Conservation (phyloP, 306 rosid species). For the Erythrophleum fordii region DNA sequence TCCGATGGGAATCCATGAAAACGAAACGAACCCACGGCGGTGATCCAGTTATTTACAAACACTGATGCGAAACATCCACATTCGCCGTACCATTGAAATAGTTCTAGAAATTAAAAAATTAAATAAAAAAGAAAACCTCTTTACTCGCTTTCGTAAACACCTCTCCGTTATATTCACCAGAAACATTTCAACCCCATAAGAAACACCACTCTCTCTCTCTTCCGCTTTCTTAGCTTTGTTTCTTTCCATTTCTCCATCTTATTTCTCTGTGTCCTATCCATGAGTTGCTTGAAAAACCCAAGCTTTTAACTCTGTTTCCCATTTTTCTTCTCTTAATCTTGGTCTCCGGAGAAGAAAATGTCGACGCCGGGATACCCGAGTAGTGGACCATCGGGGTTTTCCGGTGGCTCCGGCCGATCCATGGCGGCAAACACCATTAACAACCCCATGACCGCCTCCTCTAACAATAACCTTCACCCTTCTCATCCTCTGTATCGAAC, state of each 20-base stretch:
- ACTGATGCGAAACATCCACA: conserved; percentile 32
- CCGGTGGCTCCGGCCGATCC: conserved; percentile 55
- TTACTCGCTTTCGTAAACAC: conserved; percentile 24
- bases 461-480: conserved; percentile 23
- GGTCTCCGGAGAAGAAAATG: conserved; percentile 21
- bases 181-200: conserved; percentile 44
- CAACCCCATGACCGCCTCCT: conserved; percentile 17
- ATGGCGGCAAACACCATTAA: conserved; percentile 44
- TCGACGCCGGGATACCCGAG: conserved; percentile 75
- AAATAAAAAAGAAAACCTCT: neutral
- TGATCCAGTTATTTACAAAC: conserved; percentile 32
- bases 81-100: neutral
- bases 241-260: neutral
- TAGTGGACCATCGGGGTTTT: conserved; percentile 64
- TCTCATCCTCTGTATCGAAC: conserved; percentile 58
- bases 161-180: conserved; percentile 47
- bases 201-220: conserved; percentile 29
- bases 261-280: conserved; percentile 44
- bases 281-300: conserved; percentile 43
- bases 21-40: conserved; percentile 30
- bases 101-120: neutral
- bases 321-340: conserved; percentile 5
- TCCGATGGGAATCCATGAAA: neutral
- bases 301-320: conserved; percentile 40
- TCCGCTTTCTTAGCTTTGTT: neutral